Conservation (phyloP, 805 yeast genomes). For the Peterozyma toletana region DNA sequence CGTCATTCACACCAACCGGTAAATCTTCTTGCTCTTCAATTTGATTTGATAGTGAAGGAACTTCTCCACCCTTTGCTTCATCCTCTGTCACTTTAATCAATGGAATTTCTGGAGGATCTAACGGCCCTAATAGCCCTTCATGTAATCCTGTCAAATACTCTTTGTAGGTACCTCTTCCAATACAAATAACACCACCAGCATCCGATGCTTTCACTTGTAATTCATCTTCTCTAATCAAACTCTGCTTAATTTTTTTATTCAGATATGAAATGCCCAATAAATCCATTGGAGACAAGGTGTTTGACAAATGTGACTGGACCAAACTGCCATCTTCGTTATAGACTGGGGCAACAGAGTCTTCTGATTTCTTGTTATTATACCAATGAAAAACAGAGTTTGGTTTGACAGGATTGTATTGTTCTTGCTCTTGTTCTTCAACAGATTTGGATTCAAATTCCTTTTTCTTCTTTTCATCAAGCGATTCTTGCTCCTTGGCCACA, state of each 20-base stretch:
- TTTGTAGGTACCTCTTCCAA: constrained; percentile 94
- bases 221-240: constrained; percentile 37
- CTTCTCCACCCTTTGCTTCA: background rate
- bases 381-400: constrained; percentile 5
- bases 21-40: constrained; percentile 14
- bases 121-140: constrained; percentile 92
- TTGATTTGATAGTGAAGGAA: constrained; percentile 28
- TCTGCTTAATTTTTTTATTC: constrained; percentile 15
- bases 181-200: constrained; percentile 82
- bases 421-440: too few species aligned
- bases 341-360: background rate
- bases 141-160: constrained; percentile 88
- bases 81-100: constrained; percentile 1
- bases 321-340: constrained; percentile 4
- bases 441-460: constrained; percentile 4
- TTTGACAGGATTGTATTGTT: background rate
- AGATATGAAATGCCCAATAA: constrained; percentile 52
- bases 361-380: constrained; percentile 10
- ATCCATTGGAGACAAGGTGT: constrained; percentile 22
- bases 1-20: constrained; percentile 7
- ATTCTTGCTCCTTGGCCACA: constrained; percentile 4
- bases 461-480: constrained; percentile 8
- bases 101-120: constrained; percentile 33
- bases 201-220: constrained; percentile 31
- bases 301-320: constrained; percentile 1